Conservation (phyloP, 2,329 filamentous ascomycete species). For the Dactylellina parvicollis region DNA sequence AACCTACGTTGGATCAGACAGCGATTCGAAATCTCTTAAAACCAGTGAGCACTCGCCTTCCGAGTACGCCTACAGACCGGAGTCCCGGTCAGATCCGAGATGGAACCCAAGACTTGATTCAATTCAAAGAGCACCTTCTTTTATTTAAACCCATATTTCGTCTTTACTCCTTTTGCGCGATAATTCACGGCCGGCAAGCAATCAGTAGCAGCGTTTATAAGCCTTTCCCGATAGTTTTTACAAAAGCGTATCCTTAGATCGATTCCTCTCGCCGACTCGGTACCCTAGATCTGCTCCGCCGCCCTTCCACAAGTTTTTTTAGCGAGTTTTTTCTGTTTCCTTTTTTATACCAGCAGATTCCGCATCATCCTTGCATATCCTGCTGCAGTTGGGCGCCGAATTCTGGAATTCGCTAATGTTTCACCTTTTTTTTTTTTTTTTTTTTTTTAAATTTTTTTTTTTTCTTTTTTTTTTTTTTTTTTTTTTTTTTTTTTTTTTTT, state of each 20-base stretch:
- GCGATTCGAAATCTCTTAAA: slow-evolving; percentile 47
- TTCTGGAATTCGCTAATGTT: slow-evolving; percentile 45
- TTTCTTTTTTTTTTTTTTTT: slow-evolving; percentile 9
- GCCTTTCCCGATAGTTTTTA: not conserved
- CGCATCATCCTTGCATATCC: not conserved
- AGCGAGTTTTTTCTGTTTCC: slow-evolving; percentile 3
- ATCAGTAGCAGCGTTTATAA: no score
- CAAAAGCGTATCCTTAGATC: slow-evolving; percentile 15
- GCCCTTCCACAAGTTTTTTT: not conserved
- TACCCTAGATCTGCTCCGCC: not conserved
- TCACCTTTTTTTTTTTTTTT: not conserved
- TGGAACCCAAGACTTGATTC: slow-evolving; percentile 49
- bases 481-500: slow-evolving; percentile 1
- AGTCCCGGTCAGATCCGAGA: slow-evolving; percentile 41
- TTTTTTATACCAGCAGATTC: not conserved
- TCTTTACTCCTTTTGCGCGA: not conserved
- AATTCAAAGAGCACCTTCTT: slow-evolving; percentile 39
- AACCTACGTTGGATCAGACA: slow-evolving; percentile 41
- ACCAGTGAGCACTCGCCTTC: slow-evolving; percentile 47
- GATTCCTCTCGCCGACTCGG: not conserved
- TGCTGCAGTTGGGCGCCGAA: slow-evolving; percentile 9
- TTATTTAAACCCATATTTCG: slow-evolving; percentile 18
- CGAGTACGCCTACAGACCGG: slow-evolving; percentile 45
- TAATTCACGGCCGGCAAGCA: no score
- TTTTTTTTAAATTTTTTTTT: slow-evolving; percentile 44